phyloP scores from a whole-genome alignment of 2,329 filamentous ascomycete genomes.

The Claviceps sorghi region DNA sequence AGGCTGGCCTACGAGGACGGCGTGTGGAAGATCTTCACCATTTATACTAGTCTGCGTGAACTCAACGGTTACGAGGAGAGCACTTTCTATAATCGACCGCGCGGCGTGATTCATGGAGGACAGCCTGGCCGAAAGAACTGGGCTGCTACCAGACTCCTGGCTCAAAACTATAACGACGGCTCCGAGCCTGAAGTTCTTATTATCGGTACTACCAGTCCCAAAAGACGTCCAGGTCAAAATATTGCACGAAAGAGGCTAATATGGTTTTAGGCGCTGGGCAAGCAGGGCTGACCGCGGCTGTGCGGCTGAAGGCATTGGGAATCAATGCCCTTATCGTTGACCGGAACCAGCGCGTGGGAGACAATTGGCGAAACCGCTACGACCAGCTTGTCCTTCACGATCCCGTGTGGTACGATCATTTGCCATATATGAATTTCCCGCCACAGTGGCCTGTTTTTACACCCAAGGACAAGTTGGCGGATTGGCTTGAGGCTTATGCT shows the following conservation, averaged over 20 bases:
- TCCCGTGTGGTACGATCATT: constrained; percentile 45
- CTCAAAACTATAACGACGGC: constrained; percentile 31
- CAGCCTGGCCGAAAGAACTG: constrained; percentile 42
- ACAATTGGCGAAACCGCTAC: constrained; percentile 51
- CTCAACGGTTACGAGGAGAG: constrained; percentile 40
- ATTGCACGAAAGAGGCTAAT: not conserved
- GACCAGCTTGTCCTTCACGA: constrained; percentile 54
- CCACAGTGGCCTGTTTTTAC: constrained; percentile 54
- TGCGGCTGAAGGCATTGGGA: constrained; percentile 43
- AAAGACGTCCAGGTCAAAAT: not conserved
- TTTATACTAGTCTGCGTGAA: constrained; percentile 45
- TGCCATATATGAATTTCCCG: constrained; percentile 52
- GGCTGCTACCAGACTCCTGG: constrained; percentile 35
- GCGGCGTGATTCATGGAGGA: constrained; percentile 41
- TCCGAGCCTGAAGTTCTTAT: constrained; percentile 44
- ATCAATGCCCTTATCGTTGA: constrained; percentile 45
- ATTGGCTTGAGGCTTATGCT: constrained; percentile 54
- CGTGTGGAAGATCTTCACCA: constrained; percentile 46
- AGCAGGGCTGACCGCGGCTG: constrained; percentile 41
- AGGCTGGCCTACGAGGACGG: constrained; percentile 30
- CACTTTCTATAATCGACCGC: constrained; percentile 30
- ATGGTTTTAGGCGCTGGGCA: constrained; percentile 38
- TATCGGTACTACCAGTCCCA: constrained; percentile 30
- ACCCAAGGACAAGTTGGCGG: constrained; percentile 55
- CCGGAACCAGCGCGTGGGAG: constrained; percentile 40